Base-by-base conservation (phyloP, 75 land plant species). In the Pinus tabuliformis region DNA sequence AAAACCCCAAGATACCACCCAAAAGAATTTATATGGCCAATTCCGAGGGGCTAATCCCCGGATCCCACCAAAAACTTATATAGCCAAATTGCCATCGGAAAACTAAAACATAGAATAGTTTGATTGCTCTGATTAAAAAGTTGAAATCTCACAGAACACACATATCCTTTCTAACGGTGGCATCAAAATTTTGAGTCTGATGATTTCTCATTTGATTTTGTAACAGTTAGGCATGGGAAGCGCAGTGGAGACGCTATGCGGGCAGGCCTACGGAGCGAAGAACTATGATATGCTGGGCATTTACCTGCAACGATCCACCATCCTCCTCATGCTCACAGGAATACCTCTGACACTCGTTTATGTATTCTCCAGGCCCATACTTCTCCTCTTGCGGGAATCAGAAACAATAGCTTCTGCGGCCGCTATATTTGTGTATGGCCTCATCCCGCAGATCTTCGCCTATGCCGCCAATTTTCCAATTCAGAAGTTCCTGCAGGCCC, bases 181-280 rank as follows among this genome's bases (percentile, higher is more conserved):
- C 26, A 26, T 26, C 0, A 26, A 26, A 26, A 26, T 26, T 26
- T 45, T 45, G 52, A 45, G 7, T 45, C 9, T 45, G 52, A 45
- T 7, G 8, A 7, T 45, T 45, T 45, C 9, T 7, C 7, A 8
- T 0, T 45, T 76, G 21, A n/a, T 81, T 54, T 73, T 77, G 45
- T 9, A 57, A 52, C 79, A 90, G 91, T 62, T 91, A 15, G 93
- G 93, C 2, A 89, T 91, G 93, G 91, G 88, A 26, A 89, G 93
- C 74, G 91, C 90, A 3, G 83, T 88, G 58, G 91, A 90, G 73
- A 90, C 92, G 0, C 79, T 90, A 15, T 90, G 92, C 57, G 92
- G 92, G 4, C 92, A 90, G 74, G 92, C 92, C 1, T 90, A 79
- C 33, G 92, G 92, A 42, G 92, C 92, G 0, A 30, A 72, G 24